Base-by-base conservation (phyloP, 306 rosid species). In the Lathyrus aphaca region DNA sequence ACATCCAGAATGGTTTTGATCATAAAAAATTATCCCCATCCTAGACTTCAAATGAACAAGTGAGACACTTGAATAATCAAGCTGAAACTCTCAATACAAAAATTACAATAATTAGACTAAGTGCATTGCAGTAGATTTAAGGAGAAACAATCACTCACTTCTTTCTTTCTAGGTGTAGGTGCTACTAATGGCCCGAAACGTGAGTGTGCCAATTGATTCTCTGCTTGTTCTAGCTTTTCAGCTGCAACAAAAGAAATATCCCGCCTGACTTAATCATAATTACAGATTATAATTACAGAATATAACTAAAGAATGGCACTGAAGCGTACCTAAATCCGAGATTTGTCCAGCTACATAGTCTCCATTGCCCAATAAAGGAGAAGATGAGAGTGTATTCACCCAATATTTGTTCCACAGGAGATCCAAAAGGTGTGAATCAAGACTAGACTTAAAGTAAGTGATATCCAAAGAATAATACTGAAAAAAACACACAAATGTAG, bases 321-420 rank as follows among this genome's bases (percentile, higher is more conserved):
- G 42, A 72, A 48, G 18, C 50, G 44, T 91, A 95, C 97, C 99
- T 84, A 91, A 75, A 82, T 91, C 97, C 0, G 91, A 95, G 74
- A 95, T 95, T 81, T 91, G 99, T 54, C 99, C 95, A 13, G 95
- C 97, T 77, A 95, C 96, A 32, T 86, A 95, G 79, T 95, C 99
- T 64, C 95, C 97, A 66, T 89, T 91, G 10, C 95, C 95, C 96
- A 95, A 79, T 44, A 91, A 78, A 37, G 99, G 97, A 44, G 99
- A 91, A 75, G 99, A 95, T 12, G 97, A 95, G 11, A 95, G 82
- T 11, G 97, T 89, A 67, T 91, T 87, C 73, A 95, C 93, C 97
- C 99, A 89, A 70, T 95, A 91, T 80, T 91, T 89, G 83, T 95
- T 89, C 99, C 99, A 91, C 27, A 95, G 87, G 66, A 87, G 78